Evolutionary conservation across 2,329 filamentous ascomycete genomes (phyloP).

Genomic region (Hymenoscyphus infarciens): DNA sequence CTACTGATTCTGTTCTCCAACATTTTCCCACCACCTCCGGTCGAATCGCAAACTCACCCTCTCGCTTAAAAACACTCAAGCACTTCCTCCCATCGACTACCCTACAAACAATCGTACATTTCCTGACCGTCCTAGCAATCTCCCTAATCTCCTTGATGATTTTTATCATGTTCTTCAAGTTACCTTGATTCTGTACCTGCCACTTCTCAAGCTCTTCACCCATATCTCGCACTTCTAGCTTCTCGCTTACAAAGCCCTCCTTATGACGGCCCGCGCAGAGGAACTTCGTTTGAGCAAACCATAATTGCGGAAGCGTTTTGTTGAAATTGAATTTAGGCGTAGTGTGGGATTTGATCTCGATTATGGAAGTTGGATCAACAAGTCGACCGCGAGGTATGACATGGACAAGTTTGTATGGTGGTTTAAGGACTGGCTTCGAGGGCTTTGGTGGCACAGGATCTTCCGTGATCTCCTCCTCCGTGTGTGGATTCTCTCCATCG

Average conservation of each 20-base stretch:
- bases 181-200: constrained; percentile 14
- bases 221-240: constrained; percentile 12
- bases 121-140: constrained; percentile 7
- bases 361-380: constrained; percentile 16
- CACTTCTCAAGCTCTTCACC: constrained; percentile 13
- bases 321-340: background rate
- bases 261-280: constrained; percentile 23
- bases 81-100: constrained; percentile 19
- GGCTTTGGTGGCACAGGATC: background rate
- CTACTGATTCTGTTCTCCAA: constrained; percentile 1
- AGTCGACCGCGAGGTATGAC: constrained; percentile 17
- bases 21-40: constrained; percentile 8
- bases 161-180: constrained; percentile 15
- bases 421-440: constrained; percentile 7
- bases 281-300: constrained; percentile 26
- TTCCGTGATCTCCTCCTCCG: background rate
- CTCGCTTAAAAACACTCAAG: constrained; percentile 14
- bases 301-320: constrained; percentile 25
- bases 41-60: constrained; percentile 9
- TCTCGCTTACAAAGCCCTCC: constrained; percentile 17
- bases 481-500: background rate
- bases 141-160: constrained; percentile 22
- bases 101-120: constrained; percentile 5
- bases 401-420: constrained; percentile 10
- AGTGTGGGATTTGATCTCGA: constrained; percentile 26